Percentiles rank a stretch among this genome's conserved stretches.
Evolutionary conservation across 192 early-diverging fungal species (phyloP).

Genomic region (Podila minutissima): DNA sequence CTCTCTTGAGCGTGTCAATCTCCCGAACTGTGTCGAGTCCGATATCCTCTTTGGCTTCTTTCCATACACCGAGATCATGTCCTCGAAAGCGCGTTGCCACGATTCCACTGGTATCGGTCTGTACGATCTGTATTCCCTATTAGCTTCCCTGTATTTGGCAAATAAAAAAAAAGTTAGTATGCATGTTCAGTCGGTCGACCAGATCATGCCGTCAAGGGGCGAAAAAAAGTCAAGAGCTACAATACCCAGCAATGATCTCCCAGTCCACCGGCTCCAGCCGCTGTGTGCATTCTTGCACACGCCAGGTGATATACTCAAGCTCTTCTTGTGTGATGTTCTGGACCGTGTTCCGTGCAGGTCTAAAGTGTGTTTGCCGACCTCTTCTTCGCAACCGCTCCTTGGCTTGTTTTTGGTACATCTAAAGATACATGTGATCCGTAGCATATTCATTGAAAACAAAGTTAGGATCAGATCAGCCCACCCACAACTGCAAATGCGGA

Average conservation of each 20-base stretch:
- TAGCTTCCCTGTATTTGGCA: neutral
- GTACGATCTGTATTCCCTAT: no score
- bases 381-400: no score
- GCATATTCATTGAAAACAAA: neutral
- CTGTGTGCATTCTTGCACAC: conserved; percentile 3
- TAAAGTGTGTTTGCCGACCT: no score
- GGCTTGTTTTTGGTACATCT: no score
- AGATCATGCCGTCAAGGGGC: no score
- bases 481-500: no score
- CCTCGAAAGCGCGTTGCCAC: neutral
- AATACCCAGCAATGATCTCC: conserved; percentile 16
- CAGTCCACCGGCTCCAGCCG: conserved; percentile 16
- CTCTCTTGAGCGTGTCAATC: neutral
- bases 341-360: no score
- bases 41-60: neutral
- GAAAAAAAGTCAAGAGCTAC: neutral
- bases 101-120: neutral
- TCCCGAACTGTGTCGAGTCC: neutral
- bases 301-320: conserved; percentile 1
- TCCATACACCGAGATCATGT: neutral
- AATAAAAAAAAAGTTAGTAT: neutral
- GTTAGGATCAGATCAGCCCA: neutral
- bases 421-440: neutral
- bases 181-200: no score
- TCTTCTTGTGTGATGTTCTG: conserved; percentile 4